Evolutionary conservation across 352 stramenopile genomes (phyloP).

Genomic region (Phytophthora sansomeana): DNA sequence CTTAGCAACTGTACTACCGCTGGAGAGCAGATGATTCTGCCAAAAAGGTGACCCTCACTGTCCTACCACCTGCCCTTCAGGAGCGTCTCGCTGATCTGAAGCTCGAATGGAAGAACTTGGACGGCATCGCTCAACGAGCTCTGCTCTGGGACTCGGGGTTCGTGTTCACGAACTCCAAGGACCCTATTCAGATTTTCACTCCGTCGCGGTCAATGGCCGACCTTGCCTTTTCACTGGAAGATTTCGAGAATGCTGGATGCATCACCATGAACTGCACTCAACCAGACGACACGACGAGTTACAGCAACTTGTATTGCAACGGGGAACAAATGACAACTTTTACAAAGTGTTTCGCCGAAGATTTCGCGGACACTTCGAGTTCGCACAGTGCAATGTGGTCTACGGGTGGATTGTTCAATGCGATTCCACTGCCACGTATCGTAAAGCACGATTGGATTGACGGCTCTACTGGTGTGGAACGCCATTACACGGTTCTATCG

Average conservation of each 20-base stretch:
- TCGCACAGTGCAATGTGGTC: background rate
- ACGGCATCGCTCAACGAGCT: conserved; percentile 16
- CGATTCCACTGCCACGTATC: background rate
- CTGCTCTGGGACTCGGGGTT: conserved; percentile 25
- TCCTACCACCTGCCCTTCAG: background rate
- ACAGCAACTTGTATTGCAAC: conserved; percentile 6
- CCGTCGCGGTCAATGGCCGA: background rate
- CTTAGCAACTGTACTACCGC: conserved; percentile 26
- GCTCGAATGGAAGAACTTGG: conserved; percentile 1
- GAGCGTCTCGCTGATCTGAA: background rate
- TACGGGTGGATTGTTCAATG: conserved; percentile 5
- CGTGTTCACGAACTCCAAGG: background rate
- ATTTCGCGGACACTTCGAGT: background rate
- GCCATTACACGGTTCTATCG: background rate
- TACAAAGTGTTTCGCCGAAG: background rate
- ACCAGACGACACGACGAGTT: background rate
- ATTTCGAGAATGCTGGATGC: background rate
- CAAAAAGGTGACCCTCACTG: background rate
- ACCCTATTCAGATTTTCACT: conserved; percentile 3
- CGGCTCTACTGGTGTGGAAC: background rate
- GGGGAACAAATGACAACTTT: background rate
- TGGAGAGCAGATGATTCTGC: background rate
- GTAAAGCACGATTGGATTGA: background rate
- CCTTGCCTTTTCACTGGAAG: background rate
- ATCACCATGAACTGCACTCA: background rate